A percentile compares a stretch with the other conserved stretches of the same genome.
These are phyloP conservation scores for Phytophthora constricta DNA, from an alignment of 352 stramenopile species.

Conservation along the genomic window DNA sequence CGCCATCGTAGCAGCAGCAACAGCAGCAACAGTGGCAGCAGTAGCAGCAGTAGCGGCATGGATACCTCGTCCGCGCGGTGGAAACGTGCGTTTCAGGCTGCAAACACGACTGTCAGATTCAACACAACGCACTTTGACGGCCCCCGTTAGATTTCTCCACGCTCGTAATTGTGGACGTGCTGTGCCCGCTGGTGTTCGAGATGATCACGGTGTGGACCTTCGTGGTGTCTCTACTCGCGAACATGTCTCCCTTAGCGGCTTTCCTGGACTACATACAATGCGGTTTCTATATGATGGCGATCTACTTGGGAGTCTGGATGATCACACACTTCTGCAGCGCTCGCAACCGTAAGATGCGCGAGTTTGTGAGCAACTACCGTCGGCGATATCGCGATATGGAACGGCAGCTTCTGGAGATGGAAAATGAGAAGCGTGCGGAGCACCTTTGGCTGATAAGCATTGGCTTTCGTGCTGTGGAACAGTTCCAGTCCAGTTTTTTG, in stretches of 20 bases:
- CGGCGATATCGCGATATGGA: conserved; percentile 79
- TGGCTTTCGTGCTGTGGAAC: conserved; percentile 81
- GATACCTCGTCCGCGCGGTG: conserved; percentile 52
- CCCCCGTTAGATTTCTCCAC: conserved; percentile 85
- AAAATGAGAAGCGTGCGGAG: conserved; percentile 84
- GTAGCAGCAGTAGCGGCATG: conserved; percentile 26
- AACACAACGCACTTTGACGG: conserved; percentile 83
- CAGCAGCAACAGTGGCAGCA: conserved; percentile 26
- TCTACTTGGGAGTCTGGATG: conserved; percentile 83
- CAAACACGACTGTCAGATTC: conserved; percentile 75
- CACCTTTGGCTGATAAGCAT: conserved; percentile 87
- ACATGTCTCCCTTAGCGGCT: conserved; percentile 67
- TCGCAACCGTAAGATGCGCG: conserved; percentile 86
- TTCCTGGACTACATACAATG: conserved; percentile 87
- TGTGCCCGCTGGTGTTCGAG: conserved; percentile 86
- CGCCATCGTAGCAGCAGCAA: conserved; percentile 35
- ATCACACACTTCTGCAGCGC: conserved; percentile 87
- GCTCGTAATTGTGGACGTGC: conserved; percentile 83
- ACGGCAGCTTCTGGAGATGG: conserved; percentile 69
- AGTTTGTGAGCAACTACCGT: conserved; percentile 89
- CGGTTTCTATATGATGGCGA: conserved; percentile 78
- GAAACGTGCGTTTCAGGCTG: conserved; percentile 77
- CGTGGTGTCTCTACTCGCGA: conserved; percentile 57
- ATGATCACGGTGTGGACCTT: conserved; percentile 79
- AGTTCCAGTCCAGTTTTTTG: conserved; percentile 73